A percentile compares a stretch with the other conserved stretches of the same genome.
These are phyloP conservation scores for Marasmius oreades DNA, from an alignment of 1,284 basidiomycete species.

Conservation along the genomic window DNA sequence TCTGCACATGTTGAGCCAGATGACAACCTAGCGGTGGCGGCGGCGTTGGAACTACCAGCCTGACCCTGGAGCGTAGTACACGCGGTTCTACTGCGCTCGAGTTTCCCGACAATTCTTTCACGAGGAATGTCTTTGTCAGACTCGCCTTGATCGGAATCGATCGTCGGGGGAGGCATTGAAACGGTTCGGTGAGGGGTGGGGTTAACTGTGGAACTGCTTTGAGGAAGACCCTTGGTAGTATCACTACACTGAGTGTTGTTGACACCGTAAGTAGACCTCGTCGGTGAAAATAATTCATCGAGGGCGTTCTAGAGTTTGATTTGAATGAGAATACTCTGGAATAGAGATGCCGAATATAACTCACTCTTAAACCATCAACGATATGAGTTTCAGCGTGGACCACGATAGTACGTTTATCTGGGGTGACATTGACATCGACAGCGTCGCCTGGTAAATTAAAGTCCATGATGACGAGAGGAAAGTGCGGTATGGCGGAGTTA, in stretches of 20 bases:
- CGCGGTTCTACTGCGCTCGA: background rate
- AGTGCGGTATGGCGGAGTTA: conserved; percentile 54
- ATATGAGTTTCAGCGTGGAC: conserved; percentile 87
- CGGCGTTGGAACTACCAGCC: background rate
- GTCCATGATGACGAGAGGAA: conserved; percentile 83
- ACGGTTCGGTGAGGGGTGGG: background rate
- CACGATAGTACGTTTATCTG: conserved; percentile 95
- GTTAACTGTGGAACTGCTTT: no score
- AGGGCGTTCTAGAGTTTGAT: conserved; percentile 2
- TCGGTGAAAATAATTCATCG: conserved; percentile 62
- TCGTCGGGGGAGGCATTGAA: background rate
- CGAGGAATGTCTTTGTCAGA: background rate
- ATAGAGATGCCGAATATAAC: conserved; percentile 11
- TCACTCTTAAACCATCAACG: conserved; percentile 75
- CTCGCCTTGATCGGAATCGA: background rate
- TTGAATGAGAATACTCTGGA: background rate
- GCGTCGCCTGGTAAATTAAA: conserved; percentile 68
- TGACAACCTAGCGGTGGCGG: background rate
- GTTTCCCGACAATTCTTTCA: background rate
- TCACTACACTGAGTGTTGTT: conserved; percentile 20
- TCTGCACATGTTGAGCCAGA: no score
- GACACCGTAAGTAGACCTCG: conserved; percentile 67
- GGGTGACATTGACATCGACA: conserved; percentile 92
- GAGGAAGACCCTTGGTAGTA: background rate
- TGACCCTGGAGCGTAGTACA: background rate